phyloP scores from a whole-genome alignment of 2,329 filamentous ascomycete genomes.

The Cylindrodendrum hubeiense region DNA sequence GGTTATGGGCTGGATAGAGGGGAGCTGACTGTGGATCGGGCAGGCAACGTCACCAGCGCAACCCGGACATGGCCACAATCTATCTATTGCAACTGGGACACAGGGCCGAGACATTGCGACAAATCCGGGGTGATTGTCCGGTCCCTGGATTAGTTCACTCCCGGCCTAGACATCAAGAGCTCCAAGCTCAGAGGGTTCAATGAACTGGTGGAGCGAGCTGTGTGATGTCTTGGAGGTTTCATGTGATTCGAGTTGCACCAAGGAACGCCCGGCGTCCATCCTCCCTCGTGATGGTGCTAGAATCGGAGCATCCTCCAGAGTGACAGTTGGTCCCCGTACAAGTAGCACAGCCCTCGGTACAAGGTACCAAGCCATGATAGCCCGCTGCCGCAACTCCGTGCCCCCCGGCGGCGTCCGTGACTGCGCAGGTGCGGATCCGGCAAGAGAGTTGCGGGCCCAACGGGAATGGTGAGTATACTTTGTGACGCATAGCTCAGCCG shows the following conservation, averaged over 20 bases:
- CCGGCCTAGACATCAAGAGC: neutral
- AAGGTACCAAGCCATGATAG: neutral
- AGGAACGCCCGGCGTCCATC: neutral
- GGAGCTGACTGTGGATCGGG: neutral
- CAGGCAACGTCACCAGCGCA: slow-evolving; percentile 1
- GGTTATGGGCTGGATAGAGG: neutral
- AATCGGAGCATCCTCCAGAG: neutral
- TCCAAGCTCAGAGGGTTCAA: neutral
- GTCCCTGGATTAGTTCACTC: slow-evolving; percentile 5
- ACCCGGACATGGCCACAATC: neutral
- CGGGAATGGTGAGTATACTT: neutral
- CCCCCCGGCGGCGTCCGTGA: neutral
- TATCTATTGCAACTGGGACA: neutral
- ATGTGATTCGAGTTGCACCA: slow-evolving; percentile 12
- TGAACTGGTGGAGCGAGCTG: slow-evolving; percentile 5
- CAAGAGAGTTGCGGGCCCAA: slow-evolving; percentile 5
- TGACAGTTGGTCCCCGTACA: neutral
- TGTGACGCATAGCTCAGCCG: slow-evolving; percentile 11
- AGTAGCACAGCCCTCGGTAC: neutral
- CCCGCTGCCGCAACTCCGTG: neutral
- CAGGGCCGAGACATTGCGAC: neutral
- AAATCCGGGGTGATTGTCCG: neutral
- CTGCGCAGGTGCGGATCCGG: slow-evolving; percentile 15
- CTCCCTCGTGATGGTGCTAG: neutral
- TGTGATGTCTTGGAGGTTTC: neutral